Percentiles rank a stretch among this genome's conserved stretches.
These are phyloP conservation scores for Ajuga chamaepitys DNA, from an alignment of 257 asterid genomes.

Conservation along the genomic window DNA sequence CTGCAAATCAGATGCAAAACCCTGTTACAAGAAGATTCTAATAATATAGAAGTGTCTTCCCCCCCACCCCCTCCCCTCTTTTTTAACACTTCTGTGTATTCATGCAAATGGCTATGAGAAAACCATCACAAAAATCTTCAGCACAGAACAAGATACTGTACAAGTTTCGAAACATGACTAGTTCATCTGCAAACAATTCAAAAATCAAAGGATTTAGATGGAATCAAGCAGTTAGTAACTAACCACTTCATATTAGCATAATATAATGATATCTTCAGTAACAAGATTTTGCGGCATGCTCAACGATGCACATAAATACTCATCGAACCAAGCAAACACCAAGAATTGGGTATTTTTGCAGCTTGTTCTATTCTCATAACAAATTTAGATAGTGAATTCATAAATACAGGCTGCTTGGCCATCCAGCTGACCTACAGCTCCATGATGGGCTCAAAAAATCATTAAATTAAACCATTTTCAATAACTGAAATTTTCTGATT, in stretches of 20 bases:
- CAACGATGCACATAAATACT: not conserved
- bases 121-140: not conserved
- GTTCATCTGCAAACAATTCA: not conserved
- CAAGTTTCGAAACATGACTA: not conserved
- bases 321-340: not conserved
- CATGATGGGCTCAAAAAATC: not conserved
- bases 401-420: not conserved
- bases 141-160: not conserved
- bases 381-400: conserved; percentile 3
- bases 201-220: not conserved
- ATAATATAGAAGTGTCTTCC: not conserved
- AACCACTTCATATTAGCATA: conserved; percentile 2
- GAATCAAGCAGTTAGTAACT: not conserved
- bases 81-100: not conserved
- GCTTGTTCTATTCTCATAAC: not conserved
- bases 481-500: not conserved
- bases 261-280: not conserved
- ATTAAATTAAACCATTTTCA: not conserved
- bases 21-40: conserved; percentile 3
- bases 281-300: not conserved
- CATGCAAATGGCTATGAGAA: not conserved
- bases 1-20: conserved; percentile 37
- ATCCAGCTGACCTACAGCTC: conserved; percentile 6
- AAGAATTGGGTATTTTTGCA: not conserved
- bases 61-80: no score